These are phyloP conservation scores for Delonix regia DNA, from an alignment of 306 rosid genomes.

Conservation along the genomic window DNA sequence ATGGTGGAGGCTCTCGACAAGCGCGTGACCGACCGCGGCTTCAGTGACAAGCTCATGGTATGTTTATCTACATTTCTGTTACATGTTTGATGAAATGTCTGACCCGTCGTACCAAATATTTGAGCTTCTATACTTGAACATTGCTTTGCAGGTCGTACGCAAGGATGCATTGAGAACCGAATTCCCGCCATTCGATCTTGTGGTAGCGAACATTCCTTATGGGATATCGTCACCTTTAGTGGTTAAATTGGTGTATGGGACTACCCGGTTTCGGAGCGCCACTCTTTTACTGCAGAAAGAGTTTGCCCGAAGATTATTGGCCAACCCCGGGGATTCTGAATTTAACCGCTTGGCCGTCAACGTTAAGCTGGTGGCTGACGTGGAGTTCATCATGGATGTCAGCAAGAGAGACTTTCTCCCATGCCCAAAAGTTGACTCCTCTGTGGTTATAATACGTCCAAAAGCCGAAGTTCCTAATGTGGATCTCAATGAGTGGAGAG, in stretches of 20 bases:
- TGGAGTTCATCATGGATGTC: constrained; percentile 77
- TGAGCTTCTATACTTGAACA: neutral
- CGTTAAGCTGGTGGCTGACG: constrained; percentile 73
- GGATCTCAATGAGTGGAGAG: constrained; percentile 70
- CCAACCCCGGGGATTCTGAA: constrained; percentile 74
- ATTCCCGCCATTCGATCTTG: constrained; percentile 77
- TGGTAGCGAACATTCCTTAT: constrained; percentile 90
- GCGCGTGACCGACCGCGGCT: constrained; percentile 48
- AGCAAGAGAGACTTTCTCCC: constrained; percentile 92
- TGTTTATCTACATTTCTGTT: neutral
- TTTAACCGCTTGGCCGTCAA: constrained; percentile 84
- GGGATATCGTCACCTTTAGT: constrained; percentile 83
- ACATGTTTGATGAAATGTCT: constrained; percentile 58
- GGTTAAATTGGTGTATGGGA: constrained; percentile 62
- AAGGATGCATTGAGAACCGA: constrained; percentile 70
- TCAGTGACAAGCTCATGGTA: constrained; percentile 51
- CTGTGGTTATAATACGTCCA: constrained; percentile 77
- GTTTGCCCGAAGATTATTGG: constrained; percentile 80
- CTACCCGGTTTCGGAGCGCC: constrained; percentile 62
- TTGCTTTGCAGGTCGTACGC: constrained; percentile 61
- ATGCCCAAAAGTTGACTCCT: constrained; percentile 83
- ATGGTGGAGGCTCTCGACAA: constrained; percentile 75
- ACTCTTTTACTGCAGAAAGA: constrained; percentile 93
- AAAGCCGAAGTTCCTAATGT: constrained; percentile 60
- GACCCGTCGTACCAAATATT: neutral